A percentile compares a stretch with the other conserved stretches of the same genome.
Conservation (phyloP, 2,329 filamentous ascomycete species). For the Neophaeococcomyces mojaviensis region DNA sequence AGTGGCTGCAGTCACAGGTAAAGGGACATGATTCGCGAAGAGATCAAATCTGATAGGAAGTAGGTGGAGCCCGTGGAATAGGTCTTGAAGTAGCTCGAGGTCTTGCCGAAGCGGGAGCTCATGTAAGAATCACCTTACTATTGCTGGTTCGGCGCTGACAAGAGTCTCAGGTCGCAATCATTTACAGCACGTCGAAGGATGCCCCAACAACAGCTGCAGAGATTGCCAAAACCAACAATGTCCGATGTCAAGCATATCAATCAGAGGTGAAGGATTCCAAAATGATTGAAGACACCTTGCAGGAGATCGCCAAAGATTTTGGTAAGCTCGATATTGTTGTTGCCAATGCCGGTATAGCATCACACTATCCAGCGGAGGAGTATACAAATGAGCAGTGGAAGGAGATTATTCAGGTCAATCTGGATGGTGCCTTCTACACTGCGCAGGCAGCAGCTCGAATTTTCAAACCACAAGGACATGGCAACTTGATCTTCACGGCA, state of each 20-base stretch:
- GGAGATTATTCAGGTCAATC: constrained; percentile 34
- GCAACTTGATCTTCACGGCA: constrained; percentile 34
- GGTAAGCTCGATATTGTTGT: constrained; percentile 41
- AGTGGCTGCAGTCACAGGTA: constrained; percentile 20
- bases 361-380: constrained; percentile 30
- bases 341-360: constrained; percentile 38
- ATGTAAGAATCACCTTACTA: constrained; percentile 7
- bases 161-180: constrained; percentile 25
- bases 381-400: constrained; percentile 34
- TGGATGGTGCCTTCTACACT: constrained; percentile 34
- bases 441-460: constrained; percentile 32
- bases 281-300: constrained; percentile 28
- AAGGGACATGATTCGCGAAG: no score
- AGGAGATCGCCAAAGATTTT: constrained; percentile 33
- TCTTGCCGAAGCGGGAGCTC: constrained; percentile 12
- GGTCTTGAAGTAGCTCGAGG: constrained; percentile 18
- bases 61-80: constrained; percentile 18
- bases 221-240: constrained; percentile 25
- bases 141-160: not conserved
- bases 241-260: constrained; percentile 29
- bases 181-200: constrained; percentile 27
- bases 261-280: constrained; percentile 27
- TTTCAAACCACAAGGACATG: constrained; percentile 30
- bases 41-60: not conserved
- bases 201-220: constrained; percentile 23